Evolutionary conservation across 1,284 basidiomycete genomes (phyloP).

Genomic region (Marasmius sp.): DNA sequence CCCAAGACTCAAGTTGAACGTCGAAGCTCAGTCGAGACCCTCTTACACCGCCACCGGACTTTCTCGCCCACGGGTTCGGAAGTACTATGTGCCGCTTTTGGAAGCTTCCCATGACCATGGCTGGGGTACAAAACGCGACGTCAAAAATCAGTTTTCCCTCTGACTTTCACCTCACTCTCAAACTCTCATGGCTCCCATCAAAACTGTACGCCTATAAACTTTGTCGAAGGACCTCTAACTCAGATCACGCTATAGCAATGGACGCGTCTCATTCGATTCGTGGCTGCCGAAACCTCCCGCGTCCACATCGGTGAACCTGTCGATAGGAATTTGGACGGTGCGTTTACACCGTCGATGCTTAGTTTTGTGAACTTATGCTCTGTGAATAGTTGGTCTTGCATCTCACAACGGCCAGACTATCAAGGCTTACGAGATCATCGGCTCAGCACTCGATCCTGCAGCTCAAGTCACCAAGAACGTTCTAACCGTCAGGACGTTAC

Average conservation of each 20-base stretch:
- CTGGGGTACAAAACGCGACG: no score
- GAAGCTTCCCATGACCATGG: no score
- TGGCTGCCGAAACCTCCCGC: conserved; percentile 71
- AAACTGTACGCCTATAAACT: conserved; percentile 42
- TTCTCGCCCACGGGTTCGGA: no score
- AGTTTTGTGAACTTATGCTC: neutral
- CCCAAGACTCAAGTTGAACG: no score
- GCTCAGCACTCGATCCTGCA: conserved; percentile 62
- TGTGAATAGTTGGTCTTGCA: conserved; percentile 63
- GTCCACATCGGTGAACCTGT: conserved; percentile 80
- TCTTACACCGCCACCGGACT: no score
- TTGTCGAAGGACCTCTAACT: neutral
- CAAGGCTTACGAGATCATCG: conserved; percentile 67
- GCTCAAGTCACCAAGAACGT: conserved; percentile 62
- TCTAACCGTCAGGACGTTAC: conserved; percentile 68
- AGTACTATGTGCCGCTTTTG: no score
- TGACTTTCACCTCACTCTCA: conserved; percentile 4
- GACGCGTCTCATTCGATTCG: conserved; percentile 82
- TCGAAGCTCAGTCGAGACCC: no score
- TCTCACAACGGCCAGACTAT: conserved; percentile 52
- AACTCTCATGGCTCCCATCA: conserved; percentile 55
- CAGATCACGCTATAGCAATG: conserved; percentile 49
- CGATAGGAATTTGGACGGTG: conserved; percentile 65
- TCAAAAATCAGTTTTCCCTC: neutral
- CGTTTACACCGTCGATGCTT: conserved; percentile 14